Evolutionary conservation across 208 protist species (phyloP).

Genomic region (Borovskyia barvae): DNA sequence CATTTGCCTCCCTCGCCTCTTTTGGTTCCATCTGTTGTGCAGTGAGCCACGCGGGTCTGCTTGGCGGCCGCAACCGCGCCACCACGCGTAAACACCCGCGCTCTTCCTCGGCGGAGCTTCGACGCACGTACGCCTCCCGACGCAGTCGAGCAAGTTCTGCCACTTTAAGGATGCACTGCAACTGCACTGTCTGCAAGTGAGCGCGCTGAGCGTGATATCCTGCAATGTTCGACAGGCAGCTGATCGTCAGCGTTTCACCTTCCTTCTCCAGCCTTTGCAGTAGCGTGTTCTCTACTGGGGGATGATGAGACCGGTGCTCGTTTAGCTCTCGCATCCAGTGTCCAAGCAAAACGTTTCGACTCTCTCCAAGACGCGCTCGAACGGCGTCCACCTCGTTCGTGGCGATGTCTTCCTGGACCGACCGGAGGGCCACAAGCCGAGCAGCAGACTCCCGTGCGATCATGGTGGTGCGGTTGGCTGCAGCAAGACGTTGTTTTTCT

Average conservation of each 20-base stretch:
- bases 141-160: slow-evolving; percentile 22
- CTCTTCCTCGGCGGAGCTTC: slow-evolving; percentile 21
- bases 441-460: slow-evolving; percentile 17
- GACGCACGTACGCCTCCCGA: slow-evolving; percentile 29
- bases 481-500: slow-evolving; percentile 11
- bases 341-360: slow-evolving; percentile 7
- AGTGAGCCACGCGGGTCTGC: slow-evolving; percentile 17
- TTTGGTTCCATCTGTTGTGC: slow-evolving; percentile 3
- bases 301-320: slow-evolving; percentile 7
- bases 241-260: slow-evolving; percentile 6
- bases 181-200: slow-evolving; percentile 19
- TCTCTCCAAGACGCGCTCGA: slow-evolving; percentile 15
- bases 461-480: slow-evolving; percentile 3
- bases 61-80: slow-evolving; percentile 22
- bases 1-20: slow-evolving; percentile 5
- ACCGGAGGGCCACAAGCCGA: slow-evolving; percentile 18
- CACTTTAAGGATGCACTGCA: slow-evolving; percentile 18
- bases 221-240: slow-evolving; percentile 10
- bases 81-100: slow-evolving; percentile 22
- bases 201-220: slow-evolving; percentile 20
- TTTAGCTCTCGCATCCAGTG: slow-evolving; percentile 22
- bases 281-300: slow-evolving; percentile 8
- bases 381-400: slow-evolving; percentile 15
- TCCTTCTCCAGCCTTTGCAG: slow-evolving; percentile 19
- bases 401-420: slow-evolving; percentile 16